Evolutionary conservation across 2,329 filamentous ascomycete genomes (phyloP).

Genomic region (Fusarium chuoi): DNA sequence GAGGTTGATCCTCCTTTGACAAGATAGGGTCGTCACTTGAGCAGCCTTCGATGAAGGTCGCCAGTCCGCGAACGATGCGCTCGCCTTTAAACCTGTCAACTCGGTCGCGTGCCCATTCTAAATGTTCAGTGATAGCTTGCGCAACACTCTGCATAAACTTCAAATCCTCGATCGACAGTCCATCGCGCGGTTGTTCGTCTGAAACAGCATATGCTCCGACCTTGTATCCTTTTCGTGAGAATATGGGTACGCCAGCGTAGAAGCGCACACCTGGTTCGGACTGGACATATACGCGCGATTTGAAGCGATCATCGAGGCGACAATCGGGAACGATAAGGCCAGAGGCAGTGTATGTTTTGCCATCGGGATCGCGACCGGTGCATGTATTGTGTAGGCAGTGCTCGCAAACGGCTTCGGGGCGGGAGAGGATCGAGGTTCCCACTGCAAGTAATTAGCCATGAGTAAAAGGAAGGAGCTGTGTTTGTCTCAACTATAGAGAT

Average conservation of each 20-base stretch:
- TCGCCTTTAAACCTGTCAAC: conserved; percentile 64
- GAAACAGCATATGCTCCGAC: conserved; percentile 71
- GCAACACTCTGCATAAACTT: conserved; percentile 67
- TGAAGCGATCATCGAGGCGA: conserved; percentile 48
- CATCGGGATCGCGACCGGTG: conserved; percentile 39
- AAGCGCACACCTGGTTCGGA: conserved; percentile 49
- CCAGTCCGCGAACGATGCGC: conserved; percentile 64
- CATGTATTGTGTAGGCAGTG: conserved; percentile 40
- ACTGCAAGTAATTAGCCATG: conserved; percentile 23
- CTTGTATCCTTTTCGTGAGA: conserved; percentile 62
- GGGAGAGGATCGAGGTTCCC: conserved; percentile 43
- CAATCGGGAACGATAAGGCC: conserved; percentile 47
- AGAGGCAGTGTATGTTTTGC: conserved; percentile 43
- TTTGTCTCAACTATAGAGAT: neutral
- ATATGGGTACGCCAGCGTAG: conserved; percentile 65
- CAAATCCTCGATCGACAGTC: conserved; percentile 58
- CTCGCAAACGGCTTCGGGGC: conserved; percentile 50
- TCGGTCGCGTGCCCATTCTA: conserved; percentile 65
- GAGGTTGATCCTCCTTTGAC: conserved; percentile 15
- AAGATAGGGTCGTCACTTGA: conserved; percentile 41
- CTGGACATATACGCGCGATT: conserved; percentile 46
- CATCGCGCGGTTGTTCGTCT: conserved; percentile 65
- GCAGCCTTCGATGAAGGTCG: conserved; percentile 63
- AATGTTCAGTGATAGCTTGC: conserved; percentile 67
- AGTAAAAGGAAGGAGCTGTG: no score